phyloP scores from a whole-genome alignment of 176 grass and related monocot species.

The Rhipidocladum racemiflorum region DNA sequence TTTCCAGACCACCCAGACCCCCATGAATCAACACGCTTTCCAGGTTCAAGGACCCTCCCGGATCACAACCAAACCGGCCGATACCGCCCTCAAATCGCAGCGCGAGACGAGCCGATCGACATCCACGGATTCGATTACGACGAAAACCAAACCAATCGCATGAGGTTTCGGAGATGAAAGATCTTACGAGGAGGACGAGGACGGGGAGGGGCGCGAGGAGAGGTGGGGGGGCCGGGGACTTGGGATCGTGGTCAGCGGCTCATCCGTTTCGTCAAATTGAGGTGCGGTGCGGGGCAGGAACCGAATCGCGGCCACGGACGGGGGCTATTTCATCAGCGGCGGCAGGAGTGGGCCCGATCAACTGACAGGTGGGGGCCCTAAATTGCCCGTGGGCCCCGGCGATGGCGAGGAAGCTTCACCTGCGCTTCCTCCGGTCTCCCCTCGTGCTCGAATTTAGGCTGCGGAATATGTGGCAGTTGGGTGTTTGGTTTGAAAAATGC shows the following conservation, averaged over 20 bases:
- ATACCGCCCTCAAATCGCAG: neutral
- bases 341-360: neutral
- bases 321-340: neutral
- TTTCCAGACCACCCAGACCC: neutral
- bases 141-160: neutral
- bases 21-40: neutral
- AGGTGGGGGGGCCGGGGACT: too few species aligned
- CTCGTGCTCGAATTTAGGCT: neutral
- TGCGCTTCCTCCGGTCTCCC: neutral
- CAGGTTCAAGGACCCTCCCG: neutral
- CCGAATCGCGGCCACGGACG: neutral
- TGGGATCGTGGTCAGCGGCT: too few species aligned
- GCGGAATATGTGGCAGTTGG: neutral
- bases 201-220: slow-evolving; percentile 37
- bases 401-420: neutral
- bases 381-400: neutral
- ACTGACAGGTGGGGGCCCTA: neutral
- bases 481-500: neutral
- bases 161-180: neutral
- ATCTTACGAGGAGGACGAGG: slow-evolving; percentile 34
- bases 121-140: neutral
- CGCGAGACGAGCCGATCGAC: neutral
- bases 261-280: too few species aligned
- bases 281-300: neutral
- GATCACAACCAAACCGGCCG: neutral